phyloP scores from a whole-genome alignment of 306 rosid genomes.

The Castanospermum australe region DNA sequence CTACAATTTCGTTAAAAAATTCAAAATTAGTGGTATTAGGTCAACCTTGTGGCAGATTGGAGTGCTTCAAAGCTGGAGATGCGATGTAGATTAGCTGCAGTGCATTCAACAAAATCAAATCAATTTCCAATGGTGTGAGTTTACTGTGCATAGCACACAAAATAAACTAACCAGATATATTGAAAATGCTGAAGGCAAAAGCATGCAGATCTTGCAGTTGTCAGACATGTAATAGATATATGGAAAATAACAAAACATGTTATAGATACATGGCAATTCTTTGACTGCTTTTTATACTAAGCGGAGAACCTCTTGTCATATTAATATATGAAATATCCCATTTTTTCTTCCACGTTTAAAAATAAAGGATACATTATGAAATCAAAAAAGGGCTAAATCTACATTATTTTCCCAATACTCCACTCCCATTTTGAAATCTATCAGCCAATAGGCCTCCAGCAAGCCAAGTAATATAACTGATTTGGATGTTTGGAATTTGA shows the following conservation, averaged over 20 bases:
- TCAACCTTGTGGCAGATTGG: slow-evolving; percentile 79
- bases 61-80: slow-evolving; percentile 88
- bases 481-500: not conserved
- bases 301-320: not conserved
- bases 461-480: not conserved
- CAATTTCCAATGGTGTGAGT: not conserved
- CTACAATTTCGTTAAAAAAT: not conserved
- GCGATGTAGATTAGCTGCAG: slow-evolving; percentile 78
- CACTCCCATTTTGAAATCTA: not conserved
- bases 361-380: not conserved
- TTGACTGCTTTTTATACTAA: not conserved
- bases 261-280: not conserved
- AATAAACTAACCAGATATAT: not conserved
- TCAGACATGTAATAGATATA: not conserved
- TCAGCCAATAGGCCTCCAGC: not conserved
- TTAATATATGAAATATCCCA: not conserved
- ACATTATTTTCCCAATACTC: not conserved
- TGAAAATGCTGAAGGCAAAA: slow-evolving; percentile 10
- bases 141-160: slow-evolving; percentile 6
- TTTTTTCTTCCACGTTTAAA: not conserved
- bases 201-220: not conserved
- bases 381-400: not conserved
- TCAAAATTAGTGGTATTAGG: not conserved
- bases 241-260: not conserved
- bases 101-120: slow-evolving; percentile 35